Conservation (phyloP, 306 rosid species). For the Arachis stenosperma region DNA sequence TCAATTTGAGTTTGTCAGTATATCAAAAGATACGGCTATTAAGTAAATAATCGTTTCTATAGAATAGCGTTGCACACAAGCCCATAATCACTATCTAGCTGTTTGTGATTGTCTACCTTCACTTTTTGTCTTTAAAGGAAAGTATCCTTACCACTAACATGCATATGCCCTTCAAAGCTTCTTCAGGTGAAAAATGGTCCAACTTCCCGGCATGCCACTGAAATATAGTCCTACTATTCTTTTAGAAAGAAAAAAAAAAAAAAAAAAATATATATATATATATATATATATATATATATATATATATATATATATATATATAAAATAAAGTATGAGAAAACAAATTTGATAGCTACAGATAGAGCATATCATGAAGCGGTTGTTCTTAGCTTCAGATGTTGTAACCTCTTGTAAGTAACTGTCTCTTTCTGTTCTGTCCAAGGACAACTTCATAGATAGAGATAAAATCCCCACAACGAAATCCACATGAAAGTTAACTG, state of each 20-base stretch:
- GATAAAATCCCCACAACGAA: slow-evolving; percentile 34
- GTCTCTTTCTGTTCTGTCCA: neutral
- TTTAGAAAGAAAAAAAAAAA: too few relatives aligned
- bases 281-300: too few relatives aligned
- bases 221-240: neutral
- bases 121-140: slow-evolving; percentile 41
- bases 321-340: neutral
- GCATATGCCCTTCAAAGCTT: slow-evolving; percentile 21
- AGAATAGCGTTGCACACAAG: slow-evolving; percentile 15
- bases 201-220: slow-evolving; percentile 38
- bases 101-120: slow-evolving; percentile 8
- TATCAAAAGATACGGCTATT: too few relatives aligned
- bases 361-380: slow-evolving; percentile 11
- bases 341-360: neutral
- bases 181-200: slow-evolving; percentile 48
- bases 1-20: too few relatives aligned
- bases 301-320: too few relatives aligned
- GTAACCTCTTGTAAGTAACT: slow-evolving; percentile 31
- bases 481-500: slow-evolving; percentile 63
- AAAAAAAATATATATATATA: too few relatives aligned
- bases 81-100: neutral
- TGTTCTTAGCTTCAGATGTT: slow-evolving; percentile 2
- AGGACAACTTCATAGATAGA: neutral
- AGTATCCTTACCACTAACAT: slow-evolving; percentile 22
- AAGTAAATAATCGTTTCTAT: neutral